Percentiles rank a stretch among this genome's conserved stretches.
Evolutionary conservation across 805 yeast species (phyloP).

Genomic region (Blastobotrys peoriensis): DNA sequence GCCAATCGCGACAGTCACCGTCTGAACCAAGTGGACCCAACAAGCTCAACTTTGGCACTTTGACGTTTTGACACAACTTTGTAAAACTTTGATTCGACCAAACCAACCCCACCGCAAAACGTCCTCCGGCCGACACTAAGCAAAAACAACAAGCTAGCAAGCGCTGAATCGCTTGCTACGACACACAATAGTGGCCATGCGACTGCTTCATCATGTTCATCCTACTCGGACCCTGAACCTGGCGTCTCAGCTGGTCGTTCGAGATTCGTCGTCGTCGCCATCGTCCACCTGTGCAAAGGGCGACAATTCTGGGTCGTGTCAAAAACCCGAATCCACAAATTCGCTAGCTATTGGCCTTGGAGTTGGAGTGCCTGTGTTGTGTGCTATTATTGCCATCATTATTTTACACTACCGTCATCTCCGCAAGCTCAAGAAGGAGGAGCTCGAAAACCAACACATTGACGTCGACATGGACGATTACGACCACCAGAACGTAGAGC

Average conservation of each 20-base stretch:
- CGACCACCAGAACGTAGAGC: conserved; percentile 12
- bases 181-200: too few relatives aligned
- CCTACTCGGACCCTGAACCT: conserved; percentile 2
- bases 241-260: background rate
- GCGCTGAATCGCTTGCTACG: too few relatives aligned
- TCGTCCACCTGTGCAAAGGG: conserved; percentile 9
- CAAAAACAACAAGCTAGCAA: too few relatives aligned
- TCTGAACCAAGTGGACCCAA: too few relatives aligned
- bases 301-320: conserved; percentile 15
- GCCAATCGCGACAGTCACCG: too few relatives aligned
- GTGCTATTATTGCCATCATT: conserved; percentile 28
- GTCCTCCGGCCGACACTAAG: too few relatives aligned
- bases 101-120: too few relatives aligned
- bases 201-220: background rate
- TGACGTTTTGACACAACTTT: too few relatives aligned
- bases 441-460: conserved; percentile 28
- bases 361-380: conserved; percentile 34
- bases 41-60: too few relatives aligned
- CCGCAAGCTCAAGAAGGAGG: conserved; percentile 30
- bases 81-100: too few relatives aligned
- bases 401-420: conserved; percentile 30
- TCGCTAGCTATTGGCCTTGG: conserved; percentile 30
- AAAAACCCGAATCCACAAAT: conserved; percentile 17
- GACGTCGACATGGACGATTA: conserved; percentile 30
- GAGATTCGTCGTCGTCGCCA: background rate